These are phyloP conservation scores for Beauveria sp. DNA, from an alignment of 2,329 filamentous ascomycete species.

Conservation along the genomic window DNA sequence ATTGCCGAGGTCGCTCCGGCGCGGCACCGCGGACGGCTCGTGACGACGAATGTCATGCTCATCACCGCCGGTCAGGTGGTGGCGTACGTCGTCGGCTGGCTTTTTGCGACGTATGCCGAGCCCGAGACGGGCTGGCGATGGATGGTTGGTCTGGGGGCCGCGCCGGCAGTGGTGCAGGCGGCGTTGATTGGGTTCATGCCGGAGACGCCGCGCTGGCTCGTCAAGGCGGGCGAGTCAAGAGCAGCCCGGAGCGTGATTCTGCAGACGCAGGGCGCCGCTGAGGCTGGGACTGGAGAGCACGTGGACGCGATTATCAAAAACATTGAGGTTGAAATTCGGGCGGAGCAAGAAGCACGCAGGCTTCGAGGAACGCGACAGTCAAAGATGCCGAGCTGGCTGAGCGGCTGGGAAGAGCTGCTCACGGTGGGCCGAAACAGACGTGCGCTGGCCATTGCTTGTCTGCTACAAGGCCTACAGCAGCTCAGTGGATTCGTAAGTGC, in stretches of 20 bases:
- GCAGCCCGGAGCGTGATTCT: constrained; percentile 59
- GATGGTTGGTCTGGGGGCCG: constrained; percentile 81
- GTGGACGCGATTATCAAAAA: constrained; percentile 56
- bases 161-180: constrained; percentile 68
- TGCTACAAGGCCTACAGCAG: constrained; percentile 82
- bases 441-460: constrained; percentile 75
- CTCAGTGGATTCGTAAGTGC: constrained; percentile 68
- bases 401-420: constrained; percentile 47
- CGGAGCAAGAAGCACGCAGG: constrained; percentile 51
- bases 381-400: constrained; percentile 30
- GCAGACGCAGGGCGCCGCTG: constrained; percentile 50
- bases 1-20: constrained; percentile 81
- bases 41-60: constrained; percentile 75
- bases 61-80: constrained; percentile 85
- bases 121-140: constrained; percentile 67
- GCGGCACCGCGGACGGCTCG: constrained; percentile 65
- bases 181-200: constrained; percentile 65
- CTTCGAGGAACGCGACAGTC: constrained; percentile 23
- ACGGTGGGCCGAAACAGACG: constrained; percentile 57
- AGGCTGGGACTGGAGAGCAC: constrained; percentile 34
- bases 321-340: constrained; percentile 68
- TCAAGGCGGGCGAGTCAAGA: constrained; percentile 55
- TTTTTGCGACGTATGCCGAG: constrained; percentile 50
- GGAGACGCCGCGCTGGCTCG: constrained; percentile 83
- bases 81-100: constrained; percentile 79